These are phyloP conservation scores for Cystofilobasidium macerans DNA, from an alignment of 768 basidiomycete genomes.

Conservation along the genomic window DNA sequence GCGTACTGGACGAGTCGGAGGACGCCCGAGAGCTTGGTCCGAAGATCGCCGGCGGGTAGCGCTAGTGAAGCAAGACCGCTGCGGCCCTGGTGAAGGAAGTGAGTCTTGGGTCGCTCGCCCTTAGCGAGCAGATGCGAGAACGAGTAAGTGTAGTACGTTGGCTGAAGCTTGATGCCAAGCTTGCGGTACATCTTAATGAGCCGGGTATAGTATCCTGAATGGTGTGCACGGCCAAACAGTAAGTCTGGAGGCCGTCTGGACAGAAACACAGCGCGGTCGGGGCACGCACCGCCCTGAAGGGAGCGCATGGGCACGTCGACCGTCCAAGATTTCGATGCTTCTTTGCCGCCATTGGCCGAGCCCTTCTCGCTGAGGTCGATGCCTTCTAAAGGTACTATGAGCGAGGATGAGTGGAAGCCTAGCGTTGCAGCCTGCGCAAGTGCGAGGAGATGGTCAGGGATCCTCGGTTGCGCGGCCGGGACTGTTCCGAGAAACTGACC, in stretches of 20 bases:
- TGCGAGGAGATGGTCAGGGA: not conserved
- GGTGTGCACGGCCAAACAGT: not conserved
- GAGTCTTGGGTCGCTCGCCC: conserved; percentile 40
- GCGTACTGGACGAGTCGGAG: conserved; percentile 40
- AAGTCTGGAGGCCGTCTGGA: not conserved
- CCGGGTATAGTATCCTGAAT: conserved; percentile 58
- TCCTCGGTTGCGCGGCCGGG: too few species aligned
- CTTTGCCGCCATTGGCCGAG: conserved; percentile 44
- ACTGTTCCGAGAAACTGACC: conserved; percentile 41
- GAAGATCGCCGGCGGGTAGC: conserved; percentile 28
- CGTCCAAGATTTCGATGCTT: conserved; percentile 20
- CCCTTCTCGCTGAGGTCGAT: not conserved
- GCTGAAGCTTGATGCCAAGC: conserved; percentile 50
- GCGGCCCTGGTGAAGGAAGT: conserved; percentile 56
- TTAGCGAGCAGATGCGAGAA: conserved; percentile 5
- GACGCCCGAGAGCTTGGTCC: not conserved
- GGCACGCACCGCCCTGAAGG: conserved; percentile 67
- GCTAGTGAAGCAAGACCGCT: conserved; percentile 48
- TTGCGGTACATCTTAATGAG: conserved; percentile 56
- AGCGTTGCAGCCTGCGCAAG: conserved; percentile 45
- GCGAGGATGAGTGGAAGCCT: conserved; percentile 56
- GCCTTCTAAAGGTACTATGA: conserved; percentile 33
- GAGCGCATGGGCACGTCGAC: conserved; percentile 73
- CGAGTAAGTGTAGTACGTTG: conserved; percentile 57
- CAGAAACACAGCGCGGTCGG: too few species aligned